These are phyloP conservation scores for Tricholoma furcatifolium DNA, from an alignment of 768 basidiomycete species.

Conservation along the genomic window DNA sequence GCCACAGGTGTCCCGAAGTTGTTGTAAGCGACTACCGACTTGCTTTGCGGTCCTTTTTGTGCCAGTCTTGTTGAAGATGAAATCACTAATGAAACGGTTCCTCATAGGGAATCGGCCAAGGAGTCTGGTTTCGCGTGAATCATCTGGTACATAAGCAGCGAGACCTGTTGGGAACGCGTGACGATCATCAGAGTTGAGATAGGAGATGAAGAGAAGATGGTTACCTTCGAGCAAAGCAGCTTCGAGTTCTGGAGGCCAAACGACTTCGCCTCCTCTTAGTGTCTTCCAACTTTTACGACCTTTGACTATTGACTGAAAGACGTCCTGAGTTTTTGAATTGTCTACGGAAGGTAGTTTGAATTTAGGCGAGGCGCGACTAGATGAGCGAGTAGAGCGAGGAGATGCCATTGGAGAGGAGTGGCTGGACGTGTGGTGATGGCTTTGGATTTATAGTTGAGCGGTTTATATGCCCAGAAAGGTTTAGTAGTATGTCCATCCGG, in stretches of 20 bases:
- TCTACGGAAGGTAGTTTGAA: constrained; percentile 28
- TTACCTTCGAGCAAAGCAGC: constrained; percentile 74
- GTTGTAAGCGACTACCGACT: constrained; percentile 78
- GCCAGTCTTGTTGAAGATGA: constrained; percentile 68
- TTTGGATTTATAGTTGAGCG: constrained; percentile 30
- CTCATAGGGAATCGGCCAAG: constrained; percentile 77
- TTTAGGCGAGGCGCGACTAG: constrained; percentile 13
- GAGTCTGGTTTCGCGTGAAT: constrained; percentile 69
- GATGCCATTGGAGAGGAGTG: constrained; percentile 12
- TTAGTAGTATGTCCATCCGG: constrained; percentile 25
- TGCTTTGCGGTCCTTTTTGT: constrained; percentile 74
- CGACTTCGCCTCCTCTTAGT: constrained; percentile 66
- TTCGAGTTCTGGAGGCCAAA: constrained; percentile 81
- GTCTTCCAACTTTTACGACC: constrained; percentile 79
- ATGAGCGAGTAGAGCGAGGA: constrained; percentile 9
- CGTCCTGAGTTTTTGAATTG: constrained; percentile 47
- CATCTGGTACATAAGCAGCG: constrained; percentile 68
- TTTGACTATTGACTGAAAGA: constrained; percentile 64
- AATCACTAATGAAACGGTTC: constrained; percentile 79
- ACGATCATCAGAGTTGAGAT: background rate
- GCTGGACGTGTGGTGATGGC: constrained; percentile 19
- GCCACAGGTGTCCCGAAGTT: constrained; percentile 71
- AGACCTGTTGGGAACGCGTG: constrained; percentile 46
- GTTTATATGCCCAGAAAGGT: constrained; percentile 21
- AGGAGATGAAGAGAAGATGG: constrained; percentile 6